Evolutionary conservation across 306 rosid genomes (phyloP), one percentile per base, ranked within the genome.

Genomic region (Vigna hirtella): DNA sequence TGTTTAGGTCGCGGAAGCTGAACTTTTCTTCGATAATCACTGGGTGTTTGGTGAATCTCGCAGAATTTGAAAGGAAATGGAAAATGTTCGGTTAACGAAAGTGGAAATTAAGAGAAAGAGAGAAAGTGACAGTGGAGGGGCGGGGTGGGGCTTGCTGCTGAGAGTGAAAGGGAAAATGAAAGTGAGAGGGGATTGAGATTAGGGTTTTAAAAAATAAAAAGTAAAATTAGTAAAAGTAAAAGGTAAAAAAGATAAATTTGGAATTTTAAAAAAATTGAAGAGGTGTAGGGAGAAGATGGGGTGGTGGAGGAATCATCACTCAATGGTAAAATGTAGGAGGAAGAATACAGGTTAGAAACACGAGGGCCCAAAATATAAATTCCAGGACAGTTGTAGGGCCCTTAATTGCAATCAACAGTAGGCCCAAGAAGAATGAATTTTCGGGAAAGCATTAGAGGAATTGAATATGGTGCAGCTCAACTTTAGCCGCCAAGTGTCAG

Each of bases 1-100:
- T 98, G 84, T 92, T 92, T 0, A 94, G 76, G 2, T 97, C 97
- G 70, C 84, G 87, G 76, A 0, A 71, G 3, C 86, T 86, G 42
- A 64, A 82, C 9, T 72, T 53, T 32, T 84, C 0, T 26, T 72
- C 79, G 3, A 36, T 76, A 61, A 70, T 86, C 80, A 79, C 88
- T 0, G 80, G 79, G 13, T 86, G 65, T 1, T 85, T 83, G 0
- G 85, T 85, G 94, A 76, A 92, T 34, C 15, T 52, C 64, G 72
- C 24, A 0, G 96, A 94, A 6, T 68, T 83, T 6, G 97, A 94
- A 50, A 92, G 82, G 73, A 94, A 20, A 20, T 20, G 22, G 1
- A 20, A 20, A 20, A 20, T 20, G 22, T 1, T 1, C 22, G 22
- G 1, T 20, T 20, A 20, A 20, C 22, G 22, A 0, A 20, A 20